These are phyloP conservation scores for Macrolepiota fuliginosa DNA, from an alignment of 768 basidiomycete species.

Conservation along the genomic window DNA sequence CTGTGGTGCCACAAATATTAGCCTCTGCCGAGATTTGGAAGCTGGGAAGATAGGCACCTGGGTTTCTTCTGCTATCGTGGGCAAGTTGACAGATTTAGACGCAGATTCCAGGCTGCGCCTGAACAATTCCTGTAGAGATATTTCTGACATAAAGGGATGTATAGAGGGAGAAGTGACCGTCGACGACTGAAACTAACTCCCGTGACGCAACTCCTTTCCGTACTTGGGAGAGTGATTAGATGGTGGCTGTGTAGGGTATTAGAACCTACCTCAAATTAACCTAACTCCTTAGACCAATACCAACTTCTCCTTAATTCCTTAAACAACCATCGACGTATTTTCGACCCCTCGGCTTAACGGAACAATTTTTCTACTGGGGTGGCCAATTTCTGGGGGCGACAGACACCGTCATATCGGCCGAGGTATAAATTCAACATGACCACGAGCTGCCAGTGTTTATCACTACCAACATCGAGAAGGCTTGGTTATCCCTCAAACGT, in stretches of 20 bases:
- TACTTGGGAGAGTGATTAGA: no score
- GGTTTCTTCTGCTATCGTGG: slow-evolving; percentile 40
- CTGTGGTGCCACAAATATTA: slow-evolving; percentile 31
- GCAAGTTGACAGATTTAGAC: slow-evolving; percentile 35
- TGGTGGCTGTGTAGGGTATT: no score
- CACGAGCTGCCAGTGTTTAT: slow-evolving; percentile 17
- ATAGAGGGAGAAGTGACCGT: no score
- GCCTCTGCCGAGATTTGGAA: not conserved
- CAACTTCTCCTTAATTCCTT: slow-evolving; percentile 8
- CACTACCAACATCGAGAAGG: slow-evolving; percentile 31
- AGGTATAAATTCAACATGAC: slow-evolving; percentile 22
- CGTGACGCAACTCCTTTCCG: no score
- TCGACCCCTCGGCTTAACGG: slow-evolving; percentile 33
- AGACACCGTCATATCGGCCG: slow-evolving; percentile 36
- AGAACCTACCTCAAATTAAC: no score
- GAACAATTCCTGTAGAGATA: slow-evolving; percentile 39
- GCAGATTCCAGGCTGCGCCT: slow-evolving; percentile 31
- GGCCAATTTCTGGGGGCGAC: slow-evolving; percentile 39
- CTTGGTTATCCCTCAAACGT: slow-evolving; percentile 48
- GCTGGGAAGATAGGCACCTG: slow-evolving; percentile 29
- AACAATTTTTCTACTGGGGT: slow-evolving; percentile 43
- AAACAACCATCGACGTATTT: slow-evolving; percentile 4
- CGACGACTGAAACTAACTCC: no score
- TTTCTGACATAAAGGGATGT: slow-evolving; percentile 16
- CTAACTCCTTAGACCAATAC: not conserved